phyloP scores from a whole-genome alignment of 2,329 filamentous ascomycete species.

The Beauveria pseudobassiana region DNA sequence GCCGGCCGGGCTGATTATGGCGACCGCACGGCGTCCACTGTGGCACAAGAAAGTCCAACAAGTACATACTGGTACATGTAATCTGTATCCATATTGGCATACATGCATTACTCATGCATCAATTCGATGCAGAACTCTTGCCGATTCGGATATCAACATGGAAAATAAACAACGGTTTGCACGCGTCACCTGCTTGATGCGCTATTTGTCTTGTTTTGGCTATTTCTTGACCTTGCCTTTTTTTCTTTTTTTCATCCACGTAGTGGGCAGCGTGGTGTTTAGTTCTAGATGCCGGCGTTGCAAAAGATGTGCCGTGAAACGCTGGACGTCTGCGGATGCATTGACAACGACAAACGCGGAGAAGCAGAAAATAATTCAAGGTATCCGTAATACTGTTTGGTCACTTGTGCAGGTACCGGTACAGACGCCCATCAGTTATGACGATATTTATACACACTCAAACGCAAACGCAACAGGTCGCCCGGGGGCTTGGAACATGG shows the following conservation, averaged over 20 bases:
- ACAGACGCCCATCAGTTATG: background rate
- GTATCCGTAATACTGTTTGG: background rate
- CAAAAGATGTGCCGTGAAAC: background rate
- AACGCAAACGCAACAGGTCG: background rate
- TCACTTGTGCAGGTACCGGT: background rate
- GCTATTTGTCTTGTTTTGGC: background rate
- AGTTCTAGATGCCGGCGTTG: background rate
- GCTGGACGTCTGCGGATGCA: background rate
- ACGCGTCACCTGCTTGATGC: background rate
- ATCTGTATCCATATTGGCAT: background rate
- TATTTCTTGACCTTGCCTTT: background rate
- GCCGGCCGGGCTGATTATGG: slow-evolving; percentile 1
- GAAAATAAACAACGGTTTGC: background rate
- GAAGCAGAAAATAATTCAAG: background rate
- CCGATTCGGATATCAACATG: background rate
- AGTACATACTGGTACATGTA: background rate
- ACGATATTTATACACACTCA: background rate
- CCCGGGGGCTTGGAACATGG: background rate
- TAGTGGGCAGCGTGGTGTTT: background rate
- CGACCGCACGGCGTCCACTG: background rate
- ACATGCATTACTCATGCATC: background rate
- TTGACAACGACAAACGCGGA: slow-evolving; percentile 1
- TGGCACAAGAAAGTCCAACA: background rate
- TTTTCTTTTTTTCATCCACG: background rate
- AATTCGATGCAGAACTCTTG: slow-evolving; percentile 5